Conservation (phyloP, 2,329 filamentous ascomycete species). For the Penicillium corylophilum region DNA sequence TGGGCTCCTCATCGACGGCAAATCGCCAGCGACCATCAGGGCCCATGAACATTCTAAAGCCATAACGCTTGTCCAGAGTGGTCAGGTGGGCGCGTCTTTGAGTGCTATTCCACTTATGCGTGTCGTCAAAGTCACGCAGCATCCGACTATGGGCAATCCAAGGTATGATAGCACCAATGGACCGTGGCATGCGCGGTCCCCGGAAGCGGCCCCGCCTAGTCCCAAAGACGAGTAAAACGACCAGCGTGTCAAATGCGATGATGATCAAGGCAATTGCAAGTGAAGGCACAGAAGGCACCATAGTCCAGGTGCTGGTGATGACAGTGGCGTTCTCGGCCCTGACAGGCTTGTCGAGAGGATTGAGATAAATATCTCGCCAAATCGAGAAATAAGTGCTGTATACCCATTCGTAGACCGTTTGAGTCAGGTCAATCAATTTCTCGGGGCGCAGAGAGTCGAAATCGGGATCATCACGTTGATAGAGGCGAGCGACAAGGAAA, state of each 20-base stretch:
- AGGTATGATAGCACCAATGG: slow-evolving; percentile 34
- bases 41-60: slow-evolving; percentile 32
- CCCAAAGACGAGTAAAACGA: slow-evolving; percentile 34
- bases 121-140: slow-evolving; percentile 31
- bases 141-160: slow-evolving; percentile 37
- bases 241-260: slow-evolving; percentile 32
- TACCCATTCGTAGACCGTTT: slow-evolving; percentile 35
- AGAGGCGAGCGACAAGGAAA: slow-evolving; percentile 34
- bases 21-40: slow-evolving; percentile 31
- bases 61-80: slow-evolving; percentile 31
- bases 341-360: slow-evolving; percentile 20
- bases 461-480: slow-evolving; percentile 25
- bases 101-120: slow-evolving; percentile 29
- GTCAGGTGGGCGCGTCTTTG: slow-evolving; percentile 28
- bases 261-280: slow-evolving; percentile 29
- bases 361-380: slow-evolving; percentile 34
- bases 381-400: slow-evolving; percentile 38
- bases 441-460: slow-evolving; percentile 25
- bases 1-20: slow-evolving; percentile 33
- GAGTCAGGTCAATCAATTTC: slow-evolving; percentile 26
- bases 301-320: slow-evolving; percentile 31
- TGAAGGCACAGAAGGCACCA: slow-evolving; percentile 31
- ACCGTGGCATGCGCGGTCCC: slow-evolving; percentile 34
- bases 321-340: slow-evolving; percentile 27
- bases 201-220: slow-evolving; percentile 34